These are phyloP conservation scores for Alternaria sp. DNA, from an alignment of 2,329 filamentous ascomycete genomes.

Conservation along the genomic window DNA sequence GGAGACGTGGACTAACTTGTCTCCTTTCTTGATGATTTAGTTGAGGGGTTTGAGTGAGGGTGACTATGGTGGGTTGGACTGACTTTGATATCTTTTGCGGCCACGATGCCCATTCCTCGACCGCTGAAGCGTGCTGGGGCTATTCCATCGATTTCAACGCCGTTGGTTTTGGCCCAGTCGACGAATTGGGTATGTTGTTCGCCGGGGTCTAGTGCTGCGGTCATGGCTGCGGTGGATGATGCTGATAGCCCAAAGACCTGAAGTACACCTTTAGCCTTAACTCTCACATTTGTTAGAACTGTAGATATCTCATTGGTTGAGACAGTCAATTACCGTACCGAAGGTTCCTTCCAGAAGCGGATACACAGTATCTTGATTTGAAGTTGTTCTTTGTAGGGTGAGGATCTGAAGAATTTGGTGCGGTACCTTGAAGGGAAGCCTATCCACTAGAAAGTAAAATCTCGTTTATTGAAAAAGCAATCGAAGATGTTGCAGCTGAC, in stretches of 20 bases:
- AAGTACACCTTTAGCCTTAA: neutral
- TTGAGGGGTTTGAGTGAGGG: neutral
- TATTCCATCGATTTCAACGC: conserved; percentile 72
- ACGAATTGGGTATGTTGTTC: conserved; percentile 63
- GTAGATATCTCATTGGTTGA: no score
- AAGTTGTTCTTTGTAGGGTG: neutral
- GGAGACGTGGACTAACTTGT: conserved; percentile 71
- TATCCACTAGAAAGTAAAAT: neutral
- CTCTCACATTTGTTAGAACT: neutral
- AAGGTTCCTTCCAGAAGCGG: neutral
- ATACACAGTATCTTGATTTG: neutral
- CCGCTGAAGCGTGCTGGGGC: conserved; percentile 70
- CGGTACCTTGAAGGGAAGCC: neutral
- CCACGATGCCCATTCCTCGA: conserved; percentile 79
- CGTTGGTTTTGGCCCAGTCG: conserved; percentile 69
- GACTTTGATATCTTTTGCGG: conserved; percentile 71
- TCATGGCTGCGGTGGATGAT: conserved; percentile 23
- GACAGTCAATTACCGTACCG: neutral
- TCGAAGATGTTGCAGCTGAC: neutral
- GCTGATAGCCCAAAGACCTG: neutral
- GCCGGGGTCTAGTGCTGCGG: conserved; percentile 40
- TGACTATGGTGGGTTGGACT: conserved; percentile 12
- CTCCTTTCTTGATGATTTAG: conserved; percentile 58
- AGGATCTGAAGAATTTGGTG: neutral
- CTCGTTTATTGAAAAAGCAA: neutral